Evolutionary conservation across 1,284 basidiomycete genomes (phyloP), one percentile per base, ranked within the genome.

Genomic region (Moesziomyces parantarcticus): DNA sequence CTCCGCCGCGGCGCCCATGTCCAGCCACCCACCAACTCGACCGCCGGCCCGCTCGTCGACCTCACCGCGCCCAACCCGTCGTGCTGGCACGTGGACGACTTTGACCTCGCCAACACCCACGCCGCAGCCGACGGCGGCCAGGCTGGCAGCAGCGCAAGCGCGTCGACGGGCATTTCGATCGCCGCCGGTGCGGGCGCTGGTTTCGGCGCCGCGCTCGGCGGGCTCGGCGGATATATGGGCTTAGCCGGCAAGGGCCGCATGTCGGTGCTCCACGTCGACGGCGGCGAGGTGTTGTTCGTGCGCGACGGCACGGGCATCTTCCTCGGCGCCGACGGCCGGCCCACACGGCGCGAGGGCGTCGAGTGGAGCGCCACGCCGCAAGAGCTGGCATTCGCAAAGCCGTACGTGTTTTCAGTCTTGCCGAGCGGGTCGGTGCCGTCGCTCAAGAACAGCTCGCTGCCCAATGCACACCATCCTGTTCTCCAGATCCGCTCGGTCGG

Each of bases 171-270:
- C 49, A 56, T 65, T 14, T 51, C 63, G 18, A 56, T 56, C 52
- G 48, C 57, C 7, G 57, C 52, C 6, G 60, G 47, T 16, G 49
- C 61, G 2, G 58, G 58, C 2, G 52, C 66, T 5, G 68, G 61
- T 0, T 72, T 72, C 20, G 63, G 69, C 13, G 69, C 63, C 16
- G 69, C 69, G 46, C 50, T 72, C 7, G 69, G 88, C 11, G 92
- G 92, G 1, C 85, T 95, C 18, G 91, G 92, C 11, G 92, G 92
- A 13, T 95, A 96, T 80, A 93, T 97, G 89, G 92, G 91, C 13
- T 85, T 95, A 40, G 91, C 91, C 61, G 48, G 76, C 11, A 92
- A 90, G 79, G 87, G 88, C 5, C 92, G 90, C 71, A 79, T 84
- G 13, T 90, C 92, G 6, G 86, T 90, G 3, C 86, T 90, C 3